phyloP scores from a whole-genome alignment of 169 alveolate species.

The Theileria annulata region DNA sequence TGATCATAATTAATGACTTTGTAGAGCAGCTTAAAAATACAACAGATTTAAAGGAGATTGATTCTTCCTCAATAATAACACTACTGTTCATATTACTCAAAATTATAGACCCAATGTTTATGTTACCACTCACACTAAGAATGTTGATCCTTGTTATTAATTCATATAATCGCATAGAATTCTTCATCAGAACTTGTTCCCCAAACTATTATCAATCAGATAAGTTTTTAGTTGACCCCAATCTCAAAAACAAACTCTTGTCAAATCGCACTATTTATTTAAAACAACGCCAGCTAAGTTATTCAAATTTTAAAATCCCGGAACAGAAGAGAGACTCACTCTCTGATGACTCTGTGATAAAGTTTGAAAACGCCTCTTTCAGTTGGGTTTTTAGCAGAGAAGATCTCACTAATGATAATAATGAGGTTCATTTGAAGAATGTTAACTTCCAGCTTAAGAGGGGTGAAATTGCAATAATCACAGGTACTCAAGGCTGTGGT shows the following conservation, averaged over 20 bases:
- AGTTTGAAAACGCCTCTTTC: conserved; percentile 48
- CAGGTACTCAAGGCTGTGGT: conserved; percentile 63
- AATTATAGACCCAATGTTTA: conserved; percentile 30
- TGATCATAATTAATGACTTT: conserved; percentile 35
- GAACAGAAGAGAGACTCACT: conserved; percentile 1
- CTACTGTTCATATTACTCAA: conserved; percentile 27
- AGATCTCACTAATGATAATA: background rate
- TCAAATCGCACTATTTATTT: background rate
- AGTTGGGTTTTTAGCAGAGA: conserved; percentile 25
- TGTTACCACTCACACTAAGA: conserved; percentile 34
- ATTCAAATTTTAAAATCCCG: background rate
- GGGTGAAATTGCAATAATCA: conserved; percentile 49
- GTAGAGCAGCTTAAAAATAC: conserved; percentile 22
- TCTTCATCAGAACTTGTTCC: conserved; percentile 31
- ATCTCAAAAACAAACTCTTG: background rate
- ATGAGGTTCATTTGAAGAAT: background rate
- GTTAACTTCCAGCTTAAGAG: conserved; percentile 29
- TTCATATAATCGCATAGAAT: conserved; percentile 31
- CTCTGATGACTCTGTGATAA: conserved; percentile 17
- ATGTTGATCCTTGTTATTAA: conserved; percentile 21
- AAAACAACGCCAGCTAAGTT: background rate
- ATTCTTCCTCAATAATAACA: conserved; percentile 34
- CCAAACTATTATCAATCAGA: conserved; percentile 49
- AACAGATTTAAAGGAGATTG: conserved; percentile 14
- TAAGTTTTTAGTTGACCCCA: background rate